These are phyloP conservation scores for Eucalyptus fibrosa DNA, from an alignment of 345 rosid species.

Conservation along the genomic window DNA sequence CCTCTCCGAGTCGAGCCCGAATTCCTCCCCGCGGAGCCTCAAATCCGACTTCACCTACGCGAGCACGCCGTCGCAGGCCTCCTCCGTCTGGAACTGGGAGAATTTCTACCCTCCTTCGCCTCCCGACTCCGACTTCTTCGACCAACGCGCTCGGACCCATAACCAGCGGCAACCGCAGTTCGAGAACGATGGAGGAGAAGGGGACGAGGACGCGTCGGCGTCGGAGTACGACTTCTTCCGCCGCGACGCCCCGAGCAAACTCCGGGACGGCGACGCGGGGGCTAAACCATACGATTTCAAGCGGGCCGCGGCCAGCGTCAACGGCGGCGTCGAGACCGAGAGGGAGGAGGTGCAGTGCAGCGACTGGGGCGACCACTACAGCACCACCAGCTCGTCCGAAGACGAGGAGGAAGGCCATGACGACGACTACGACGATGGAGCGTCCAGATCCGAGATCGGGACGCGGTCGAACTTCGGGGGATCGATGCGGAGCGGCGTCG, in stretches of 20 bases:
- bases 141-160: slow-evolving; percentile 19
- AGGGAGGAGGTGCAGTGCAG: slow-evolving; percentile 97
- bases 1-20: slow-evolving; percentile 70
- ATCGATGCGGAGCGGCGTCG: neutral
- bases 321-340: slow-evolving; percentile 48
- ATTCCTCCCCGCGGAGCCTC: slow-evolving; percentile 54
- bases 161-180: neutral
- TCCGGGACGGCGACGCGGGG: neutral
- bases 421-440: slow-evolving; percentile 27
- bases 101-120: slow-evolving; percentile 93
- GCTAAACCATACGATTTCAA: neutral
- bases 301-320: neutral
- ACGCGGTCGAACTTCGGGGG: slow-evolving; percentile 41
- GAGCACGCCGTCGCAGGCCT: slow-evolving; percentile 71
- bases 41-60: slow-evolving; percentile 51
- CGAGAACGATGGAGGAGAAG: slow-evolving; percentile 2
- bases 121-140: slow-evolving; percentile 80
- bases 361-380: slow-evolving; percentile 85
- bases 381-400: slow-evolving; percentile 47
- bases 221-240: slow-evolving; percentile 63
- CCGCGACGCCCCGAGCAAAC: neutral
- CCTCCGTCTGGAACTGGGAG: slow-evolving; percentile 98
- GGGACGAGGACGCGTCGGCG: neutral
- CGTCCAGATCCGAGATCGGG: slow-evolving; percentile 63
- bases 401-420: slow-evolving; percentile 8